These are phyloP conservation scores for Termitomyces sp. DNA, from an alignment of 768 basidiomycete species.

Conservation along the genomic window DNA sequence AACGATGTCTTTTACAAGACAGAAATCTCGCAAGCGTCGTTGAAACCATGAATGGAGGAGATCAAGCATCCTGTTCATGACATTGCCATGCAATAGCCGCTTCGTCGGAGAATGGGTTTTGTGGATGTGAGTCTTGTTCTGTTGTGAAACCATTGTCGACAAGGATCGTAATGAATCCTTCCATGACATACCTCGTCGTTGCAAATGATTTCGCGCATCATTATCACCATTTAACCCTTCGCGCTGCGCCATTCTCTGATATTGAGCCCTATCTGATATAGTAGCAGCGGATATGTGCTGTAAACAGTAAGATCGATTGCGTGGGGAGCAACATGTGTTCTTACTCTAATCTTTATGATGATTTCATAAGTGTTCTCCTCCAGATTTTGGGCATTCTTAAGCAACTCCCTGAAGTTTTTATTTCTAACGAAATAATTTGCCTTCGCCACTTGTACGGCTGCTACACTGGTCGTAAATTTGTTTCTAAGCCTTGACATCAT, in stretches of 20 bases:
- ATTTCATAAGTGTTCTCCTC: background rate
- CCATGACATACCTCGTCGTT: background rate
- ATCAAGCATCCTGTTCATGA: background rate
- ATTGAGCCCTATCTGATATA: background rate
- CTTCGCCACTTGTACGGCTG: background rate
- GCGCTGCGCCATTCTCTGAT: background rate
- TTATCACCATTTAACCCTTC: background rate
- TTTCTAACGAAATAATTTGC: background rate
- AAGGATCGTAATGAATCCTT: background rate
- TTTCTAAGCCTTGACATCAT: background rate
- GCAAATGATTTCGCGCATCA: background rate
- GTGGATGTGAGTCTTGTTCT: background rate
- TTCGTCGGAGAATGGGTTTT: background rate
- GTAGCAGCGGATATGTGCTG: background rate
- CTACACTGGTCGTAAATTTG: background rate
- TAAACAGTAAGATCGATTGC: background rate
- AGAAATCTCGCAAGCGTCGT: background rate
- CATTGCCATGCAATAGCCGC: background rate
- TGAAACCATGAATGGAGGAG: background rate
- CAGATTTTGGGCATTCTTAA: background rate
- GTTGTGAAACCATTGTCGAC: background rate
- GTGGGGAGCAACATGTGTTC: background rate
- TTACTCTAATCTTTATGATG: background rate
- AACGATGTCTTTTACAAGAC: background rate
- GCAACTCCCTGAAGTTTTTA: background rate